Base-by-base conservation (phyloP, 129 eudicot species). In the Heracleum sosnowskyi region DNA sequence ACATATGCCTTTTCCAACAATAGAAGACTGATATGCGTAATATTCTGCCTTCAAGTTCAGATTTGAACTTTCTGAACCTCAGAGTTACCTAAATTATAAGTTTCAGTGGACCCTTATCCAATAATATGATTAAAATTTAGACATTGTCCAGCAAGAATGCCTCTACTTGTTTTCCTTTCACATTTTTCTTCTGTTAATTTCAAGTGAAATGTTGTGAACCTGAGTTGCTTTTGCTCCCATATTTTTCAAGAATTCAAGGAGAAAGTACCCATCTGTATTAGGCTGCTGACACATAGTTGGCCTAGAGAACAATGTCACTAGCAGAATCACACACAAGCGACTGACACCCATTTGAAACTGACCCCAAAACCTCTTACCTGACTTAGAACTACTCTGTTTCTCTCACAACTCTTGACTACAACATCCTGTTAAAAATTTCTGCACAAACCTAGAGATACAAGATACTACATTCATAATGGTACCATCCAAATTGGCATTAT, bases 181-280 rank as follows among this genome's bases (percentile, higher is more conserved):
- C n/a, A n/a, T n/a, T n/a, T n/a, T n/a, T n/a, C n/a, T n/a, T n/a
- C n/a, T n/a, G n/a, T n/a, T n/a, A n/a, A n/a, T n/a, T n/a, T n/a
- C n/a, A n/a, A n/a, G n/a, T n/a, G 96, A 86, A 62, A 85, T 88
- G 79, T 86, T 89, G 81, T 82, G 79, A 82, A 66, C 78, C 73
- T 84, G 80, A 46, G 82, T 45, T 33, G 92, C 76, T 41, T 78
- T 79, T 26, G 85, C 40, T 49, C 97, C 96, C 97, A 90, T 88
- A 72, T 85, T 88, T 51, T 85, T 79, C 81, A 92, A 84, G 82
- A 92, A 92, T 35, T 83, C 85, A 81, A 87, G 76, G 74, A 92
- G 83, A 77, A 88, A 92, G 83, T 82, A 90, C 77, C 81, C 96
- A 87, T 92, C 97, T 79, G 97, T 88, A 63, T 92, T 92, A 80